Conservation (phyloP, 805 yeast genomes). For the Myxozyma melibiosi region DNA sequence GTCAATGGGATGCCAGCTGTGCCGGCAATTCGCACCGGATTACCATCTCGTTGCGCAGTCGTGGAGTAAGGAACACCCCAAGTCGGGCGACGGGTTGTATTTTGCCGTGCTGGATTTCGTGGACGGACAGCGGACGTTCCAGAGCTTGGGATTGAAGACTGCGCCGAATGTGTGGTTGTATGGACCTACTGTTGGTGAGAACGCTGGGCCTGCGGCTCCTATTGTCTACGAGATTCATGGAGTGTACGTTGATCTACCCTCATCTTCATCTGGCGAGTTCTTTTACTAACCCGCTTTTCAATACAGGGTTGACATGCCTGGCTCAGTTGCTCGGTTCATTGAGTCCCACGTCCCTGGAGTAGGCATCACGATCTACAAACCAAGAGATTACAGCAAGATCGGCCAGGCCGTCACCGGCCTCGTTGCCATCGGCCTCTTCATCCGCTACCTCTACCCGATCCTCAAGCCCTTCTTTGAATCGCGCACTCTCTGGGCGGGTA, state of each 20-base stretch:
- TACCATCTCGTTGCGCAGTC: slow-evolving; percentile 63
- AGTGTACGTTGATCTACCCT: slow-evolving; percentile 33
- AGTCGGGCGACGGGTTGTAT: slow-evolving; percentile 54
- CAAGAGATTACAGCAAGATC: slow-evolving; percentile 40
- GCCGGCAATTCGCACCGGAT: slow-evolving; percentile 69
- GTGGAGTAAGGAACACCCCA: slow-evolving; percentile 61
- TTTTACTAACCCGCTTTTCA: background rate
- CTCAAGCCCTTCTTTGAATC: slow-evolving; percentile 26
- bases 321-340: slow-evolving; percentile 20
- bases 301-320: slow-evolving; percentile 22
- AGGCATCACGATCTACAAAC: slow-evolving; percentile 38
- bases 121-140: slow-evolving; percentile 57
- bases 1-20: slow-evolving; percentile 73
- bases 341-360: slow-evolving; percentile 15
- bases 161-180: slow-evolving; percentile 78
- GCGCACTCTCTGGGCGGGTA: slow-evolving; percentile 61
- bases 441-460: slow-evolving; percentile 23
- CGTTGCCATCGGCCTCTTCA: background rate
- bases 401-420: slow-evolving; percentile 22
- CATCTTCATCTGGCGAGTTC: background rate
- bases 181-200: slow-evolving; percentile 51
- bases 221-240: slow-evolving; percentile 26
- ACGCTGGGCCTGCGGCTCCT: slow-evolving; percentile 40
- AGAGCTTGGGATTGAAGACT: slow-evolving; percentile 56
- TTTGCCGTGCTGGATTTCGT: slow-evolving; percentile 76